Base-by-base conservation (phyloP, 2,329 filamentous ascomycete species). In the Bipolaris bicolor region DNA sequence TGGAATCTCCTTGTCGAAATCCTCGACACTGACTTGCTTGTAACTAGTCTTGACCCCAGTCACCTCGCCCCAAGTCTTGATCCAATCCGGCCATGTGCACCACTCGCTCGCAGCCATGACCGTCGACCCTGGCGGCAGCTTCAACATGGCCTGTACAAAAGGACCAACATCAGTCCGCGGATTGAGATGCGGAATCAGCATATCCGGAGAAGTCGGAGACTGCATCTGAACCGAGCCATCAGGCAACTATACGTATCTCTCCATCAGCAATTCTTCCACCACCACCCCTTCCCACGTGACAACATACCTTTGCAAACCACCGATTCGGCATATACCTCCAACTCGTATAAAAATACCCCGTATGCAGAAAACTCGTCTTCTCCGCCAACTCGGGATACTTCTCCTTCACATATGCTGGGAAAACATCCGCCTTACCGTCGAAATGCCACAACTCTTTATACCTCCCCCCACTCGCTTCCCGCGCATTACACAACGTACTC, bases 71-170 rank as follows among this genome's bases (percentile, higher is more conserved):
- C 68, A 75, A 1, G 62, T 47, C 26, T 61, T 52, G 29, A 63
- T 62, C 54, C 57, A 71, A 13, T 69, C 59, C 9, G 64, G 62
- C 61, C 60, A 67, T 9, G 57, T 67, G 24, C 64, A 55, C 40
- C 53, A 58, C 29, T 61, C 58, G 7, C 60, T 66, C 3, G 61
- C 58, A 24, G 66, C 71, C 59, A 73, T 64, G 43, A 74, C 57
- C 3, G 57, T 69, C 7, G 62, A 67, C n/a, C 16, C 20, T 2
- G 39, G 39, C n/a, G 39, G 39, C 13, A 41, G 13, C 39, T 41
- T 10, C 39, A 41, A 24, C 39, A 41, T 41, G 3, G 39, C 39
- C 4, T 16, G 39, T 16, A 41, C 39, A 22, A 41, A 41, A 13
- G 20, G 11, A 7, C 39, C 39, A 15, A 22, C 24, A 22, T 41